Conservation (phyloP, 139 green algal species). For the Gonium pectorale region DNA sequence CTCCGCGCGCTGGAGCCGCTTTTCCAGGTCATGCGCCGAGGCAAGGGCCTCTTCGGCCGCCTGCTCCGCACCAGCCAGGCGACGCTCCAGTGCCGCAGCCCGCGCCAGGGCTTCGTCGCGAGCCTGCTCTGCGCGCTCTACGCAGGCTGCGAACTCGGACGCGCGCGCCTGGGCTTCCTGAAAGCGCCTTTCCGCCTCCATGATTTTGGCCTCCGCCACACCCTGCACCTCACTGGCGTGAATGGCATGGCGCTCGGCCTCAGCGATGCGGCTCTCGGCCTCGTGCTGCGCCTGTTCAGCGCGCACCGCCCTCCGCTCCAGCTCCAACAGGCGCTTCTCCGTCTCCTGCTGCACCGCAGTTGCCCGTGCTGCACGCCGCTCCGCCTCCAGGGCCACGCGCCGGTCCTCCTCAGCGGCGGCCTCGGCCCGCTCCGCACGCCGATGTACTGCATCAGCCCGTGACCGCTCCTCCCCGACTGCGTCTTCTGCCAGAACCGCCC, state of each 20-base stretch:
- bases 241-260: neutral
- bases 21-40: neutral
- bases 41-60: neutral
- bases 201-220: neutral
- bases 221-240: neutral
- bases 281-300: constrained; percentile 13
- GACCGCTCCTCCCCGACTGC: neutral
- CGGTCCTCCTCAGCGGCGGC: neutral
- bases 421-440: constrained; percentile 4
- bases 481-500: neutral
- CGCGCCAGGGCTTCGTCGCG: neutral
- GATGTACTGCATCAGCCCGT: neutral
- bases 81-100: neutral
- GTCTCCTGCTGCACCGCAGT: neutral
- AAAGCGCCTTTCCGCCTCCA: neutral
- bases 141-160: neutral
- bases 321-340: neutral
- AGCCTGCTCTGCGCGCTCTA: neutral
- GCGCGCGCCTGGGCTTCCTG: neutral
- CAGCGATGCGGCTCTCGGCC: neutral
- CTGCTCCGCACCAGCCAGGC: neutral
- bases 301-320: neutral
- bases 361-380: neutral
- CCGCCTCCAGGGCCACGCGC: neutral
- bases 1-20: neutral